phyloP scores from a whole-genome alignment of 129 eudicot genomes.

The Tagetes erecta region DNA sequence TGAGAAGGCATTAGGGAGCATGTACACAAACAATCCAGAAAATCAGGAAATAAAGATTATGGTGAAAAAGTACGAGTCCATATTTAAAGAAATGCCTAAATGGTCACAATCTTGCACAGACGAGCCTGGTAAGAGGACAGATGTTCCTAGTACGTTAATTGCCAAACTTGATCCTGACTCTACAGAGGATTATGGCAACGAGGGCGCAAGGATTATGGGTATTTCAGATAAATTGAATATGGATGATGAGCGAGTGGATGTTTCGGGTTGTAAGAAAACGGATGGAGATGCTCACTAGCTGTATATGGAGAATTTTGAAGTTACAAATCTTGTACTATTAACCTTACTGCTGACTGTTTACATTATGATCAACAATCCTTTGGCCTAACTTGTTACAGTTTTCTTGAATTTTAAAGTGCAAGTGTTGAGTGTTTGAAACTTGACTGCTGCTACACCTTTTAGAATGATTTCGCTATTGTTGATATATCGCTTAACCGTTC shows the following conservation, averaged over 20 bases:
- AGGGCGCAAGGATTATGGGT: too few relatives aligned
- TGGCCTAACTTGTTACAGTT: not conserved
- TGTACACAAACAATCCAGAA: not conserved
- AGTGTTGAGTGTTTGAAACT: not conserved
- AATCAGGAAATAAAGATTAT: not conserved
- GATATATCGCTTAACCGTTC: not conserved
- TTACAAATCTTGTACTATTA: not conserved
- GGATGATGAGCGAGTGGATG: too few relatives aligned
- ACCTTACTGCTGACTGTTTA: not conserved
- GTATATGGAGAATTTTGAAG: not conserved
- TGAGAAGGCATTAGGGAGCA: not conserved
- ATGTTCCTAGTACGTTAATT: too few relatives aligned
- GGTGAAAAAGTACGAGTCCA: not conserved
- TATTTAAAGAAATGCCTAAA: not conserved
- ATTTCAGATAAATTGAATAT: too few relatives aligned
- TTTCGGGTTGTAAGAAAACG: not conserved
- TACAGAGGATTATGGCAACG: too few relatives aligned
- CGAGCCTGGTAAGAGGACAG: not conserved
- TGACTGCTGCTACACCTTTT: not conserved
- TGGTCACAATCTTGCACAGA: not conserved
- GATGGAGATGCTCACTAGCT: not conserved
- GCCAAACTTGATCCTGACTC: not conserved
- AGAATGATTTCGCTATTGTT: not conserved
- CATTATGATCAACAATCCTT: not conserved
- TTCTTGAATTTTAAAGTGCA: not conserved